Conservation (phyloP, 2,329 filamentous ascomycete species). For the Colletotrichum salicis region DNA sequence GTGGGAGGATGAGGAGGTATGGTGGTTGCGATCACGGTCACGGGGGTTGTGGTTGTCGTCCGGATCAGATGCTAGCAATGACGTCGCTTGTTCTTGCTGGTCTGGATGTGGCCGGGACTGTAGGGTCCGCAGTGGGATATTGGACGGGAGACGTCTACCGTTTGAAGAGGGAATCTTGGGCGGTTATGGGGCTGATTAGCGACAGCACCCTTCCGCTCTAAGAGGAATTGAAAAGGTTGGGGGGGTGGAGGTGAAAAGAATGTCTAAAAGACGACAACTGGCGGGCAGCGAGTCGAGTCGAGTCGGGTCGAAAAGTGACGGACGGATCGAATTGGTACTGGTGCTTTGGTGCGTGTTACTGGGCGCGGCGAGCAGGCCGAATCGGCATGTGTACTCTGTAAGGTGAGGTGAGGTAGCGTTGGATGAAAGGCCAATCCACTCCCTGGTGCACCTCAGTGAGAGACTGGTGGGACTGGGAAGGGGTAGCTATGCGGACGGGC, state of each 20-base stretch:
- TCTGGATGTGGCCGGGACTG: conserved; percentile 50
- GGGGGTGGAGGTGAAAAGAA: conserved; percentile 44
- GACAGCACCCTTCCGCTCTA: conserved; percentile 74
- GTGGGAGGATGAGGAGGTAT: conserved; percentile 42
- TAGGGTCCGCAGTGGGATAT: conserved; percentile 88
- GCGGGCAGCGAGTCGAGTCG: conserved; percentile 16
- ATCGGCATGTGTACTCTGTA: conserved; percentile 8
- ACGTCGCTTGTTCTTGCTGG: conserved; percentile 54
- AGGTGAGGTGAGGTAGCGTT: neutral
- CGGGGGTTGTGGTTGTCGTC: conserved; percentile 54
- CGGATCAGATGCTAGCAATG: conserved; percentile 54
- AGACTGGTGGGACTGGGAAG: neutral
- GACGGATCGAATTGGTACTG: conserved; percentile 23
- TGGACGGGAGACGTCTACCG: conserved; percentile 77
- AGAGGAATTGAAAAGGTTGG: conserved; percentile 44
- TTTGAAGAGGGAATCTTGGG: conserved; percentile 87
- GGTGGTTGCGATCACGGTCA: conserved; percentile 42
- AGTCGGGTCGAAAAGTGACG: conserved; percentile 11
- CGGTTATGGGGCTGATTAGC: conserved; percentile 77
- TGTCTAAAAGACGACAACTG: conserved; percentile 38
- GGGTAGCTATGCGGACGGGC: conserved; percentile 13
- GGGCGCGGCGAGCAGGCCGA: conserved; percentile 10
- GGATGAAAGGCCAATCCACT: neutral
- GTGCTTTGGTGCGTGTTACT: neutral
- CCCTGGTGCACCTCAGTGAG: neutral